Base-by-base conservation (phyloP, 1,139 yeast genomes). In the Sugiyamaella xylanicola region DNA sequence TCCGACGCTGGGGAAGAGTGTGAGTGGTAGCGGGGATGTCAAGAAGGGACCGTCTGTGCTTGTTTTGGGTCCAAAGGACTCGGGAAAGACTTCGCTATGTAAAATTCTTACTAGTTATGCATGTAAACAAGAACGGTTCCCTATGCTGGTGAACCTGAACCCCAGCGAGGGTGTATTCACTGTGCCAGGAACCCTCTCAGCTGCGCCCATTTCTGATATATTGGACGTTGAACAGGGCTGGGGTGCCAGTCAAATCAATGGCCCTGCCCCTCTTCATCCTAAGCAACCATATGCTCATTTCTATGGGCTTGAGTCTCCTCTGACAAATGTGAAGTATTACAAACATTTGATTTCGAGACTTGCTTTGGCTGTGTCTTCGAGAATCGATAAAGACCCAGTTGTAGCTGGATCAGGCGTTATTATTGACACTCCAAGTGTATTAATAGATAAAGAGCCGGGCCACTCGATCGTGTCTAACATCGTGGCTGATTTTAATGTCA, bases 161-260 rank as follows among this genome's bases (percentile, higher is more conserved):
- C 96, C 98, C 0, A 74, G 80, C 41, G 90, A 86, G 62, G 89
- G 95, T 1, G 87, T 82, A 1, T 87, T 87, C 68, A 78, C 89
- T 0, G 77, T 87, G 7, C 97, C 99, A 0, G 97, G 99, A 0
- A 83, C 93, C 4, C 63, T 95, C 2, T 80, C 95, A 0, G 97
- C 96, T 0, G 85, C 95, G 0, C 89, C 95, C 0, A 79, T 92
- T 3, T 85, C 92, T 45, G 96, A 89, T 65, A 74, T 85, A 46
- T 76, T 91, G 45, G 97, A 93, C 66, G 81, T 89, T 29, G 95
- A 90, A 65, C 79, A 86, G 48, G 89, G 90, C 1, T 87, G 93
- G 82, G 98, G 98, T 7, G 85, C 86, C 51, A 80, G 93, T 7
- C 82, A 87, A 50, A 87, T 96, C 0, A 87, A 92, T n/a, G 98